A percentile compares a stretch with the other conserved stretches of the same genome.
Evolutionary conservation across 768 basidiomycete species (phyloP).

Genomic region (Podaxis sp.): DNA sequence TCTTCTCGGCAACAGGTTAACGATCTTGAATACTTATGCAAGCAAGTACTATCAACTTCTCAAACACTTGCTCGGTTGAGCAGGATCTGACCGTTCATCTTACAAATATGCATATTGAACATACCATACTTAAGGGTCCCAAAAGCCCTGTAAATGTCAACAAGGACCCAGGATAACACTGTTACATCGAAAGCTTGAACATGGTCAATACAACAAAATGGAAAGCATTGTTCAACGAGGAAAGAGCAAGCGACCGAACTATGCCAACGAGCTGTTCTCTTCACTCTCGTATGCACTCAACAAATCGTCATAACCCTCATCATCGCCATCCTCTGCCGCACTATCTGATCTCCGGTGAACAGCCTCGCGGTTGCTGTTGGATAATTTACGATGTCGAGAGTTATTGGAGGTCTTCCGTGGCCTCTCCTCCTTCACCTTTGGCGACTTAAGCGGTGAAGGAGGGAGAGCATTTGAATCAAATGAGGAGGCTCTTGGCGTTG

Average conservation of each 20-base stretch:
- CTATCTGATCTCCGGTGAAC: slow-evolving; percentile 50
- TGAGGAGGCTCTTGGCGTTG: slow-evolving; percentile 56
- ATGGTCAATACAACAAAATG: not conserved
- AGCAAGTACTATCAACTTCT: too few relatives aligned
- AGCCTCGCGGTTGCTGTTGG: slow-evolving; percentile 39
- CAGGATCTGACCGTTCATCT: too few relatives aligned
- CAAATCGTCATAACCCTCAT: slow-evolving; percentile 74
- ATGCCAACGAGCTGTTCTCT: slow-evolving; percentile 28
- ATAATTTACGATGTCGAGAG: slow-evolving; percentile 45
- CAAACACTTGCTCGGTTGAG: too few relatives aligned
- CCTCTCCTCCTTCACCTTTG: slow-evolving; percentile 29
- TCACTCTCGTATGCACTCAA: slow-evolving; percentile 84
- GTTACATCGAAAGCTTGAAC: not conserved
- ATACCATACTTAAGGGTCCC: too few relatives aligned
- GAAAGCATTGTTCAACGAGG: not conserved
- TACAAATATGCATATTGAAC: too few relatives aligned
- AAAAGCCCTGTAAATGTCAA: too few relatives aligned
- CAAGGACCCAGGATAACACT: too few relatives aligned
- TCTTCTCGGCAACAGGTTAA: too few relatives aligned
- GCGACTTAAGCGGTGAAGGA: slow-evolving; percentile 26
- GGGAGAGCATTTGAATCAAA: slow-evolving; percentile 42
- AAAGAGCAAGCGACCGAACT: not conserved
- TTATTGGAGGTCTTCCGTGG: slow-evolving; percentile 34
- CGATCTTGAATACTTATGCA: too few relatives aligned
- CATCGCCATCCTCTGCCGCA: slow-evolving; percentile 75